Base-by-base conservation (phyloP, 108 stramenopile species). In the Nitzschia sp. region DNA sequence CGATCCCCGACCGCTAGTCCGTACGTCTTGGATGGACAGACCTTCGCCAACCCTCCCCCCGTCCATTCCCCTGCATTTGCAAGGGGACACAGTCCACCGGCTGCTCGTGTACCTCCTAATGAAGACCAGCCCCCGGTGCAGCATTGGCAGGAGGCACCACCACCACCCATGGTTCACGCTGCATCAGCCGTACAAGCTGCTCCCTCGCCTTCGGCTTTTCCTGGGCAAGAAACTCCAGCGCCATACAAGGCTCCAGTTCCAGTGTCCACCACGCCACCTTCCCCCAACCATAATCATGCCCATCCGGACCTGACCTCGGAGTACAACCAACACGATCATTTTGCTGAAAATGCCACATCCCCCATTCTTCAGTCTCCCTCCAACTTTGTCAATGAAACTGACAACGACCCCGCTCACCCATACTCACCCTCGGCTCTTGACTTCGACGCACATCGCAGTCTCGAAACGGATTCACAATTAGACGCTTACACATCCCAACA, bases 391-490 rank as follows among this genome's bases (percentile, higher is more conserved):
- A 25, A 58, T 40, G 42, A 62, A 15, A 41, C 15, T 2, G 61
- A 62, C 11, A 11, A 15, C 17, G 17, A 43, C 11, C 42, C 41
- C 17, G 42, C 41, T 21, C 42, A 41, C 19, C 41, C 61, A 15
- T 62, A 62, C 43, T 62, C 61, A 17, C 61, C 61, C 17, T 41
- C 43, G 15, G 61, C 43, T 21, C n/a, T 20, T 43, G 43, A 62
- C 24, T 12, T 43, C 43, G 57, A 58, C 19, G 1, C 29, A 0
- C 34, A 58, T 58, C 57, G n/a, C 10, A 58, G 38, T 37, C 15
- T 9, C 11, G 43, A 44, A n/a, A 44, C 43, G 3, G 61, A 62
- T 3, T 19, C 43, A 26, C 61, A 62, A 20, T 8, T 62, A 20
- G 61, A 62, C 22, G 42, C n/a, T 8, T 62, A 44, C 61, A 62